Percentiles rank a stretch among this genome's conserved stretches.
phyloP scores from a whole-genome alignment of 2,329 filamentous ascomycete genomes.

The Graphiopsis chlorocephala region DNA sequence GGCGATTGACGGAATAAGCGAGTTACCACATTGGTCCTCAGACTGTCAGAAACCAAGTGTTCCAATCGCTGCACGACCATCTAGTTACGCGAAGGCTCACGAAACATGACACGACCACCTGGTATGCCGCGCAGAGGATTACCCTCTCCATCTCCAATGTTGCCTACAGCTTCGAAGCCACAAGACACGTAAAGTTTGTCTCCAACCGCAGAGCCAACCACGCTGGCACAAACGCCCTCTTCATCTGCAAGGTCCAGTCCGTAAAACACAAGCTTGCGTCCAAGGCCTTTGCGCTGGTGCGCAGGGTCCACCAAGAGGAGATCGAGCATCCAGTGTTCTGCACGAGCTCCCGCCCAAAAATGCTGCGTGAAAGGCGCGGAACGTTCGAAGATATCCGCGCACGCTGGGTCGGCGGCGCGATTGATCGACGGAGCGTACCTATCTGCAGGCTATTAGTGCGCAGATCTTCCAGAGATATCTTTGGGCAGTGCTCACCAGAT shows the following conservation, averaged over 20 bases:
- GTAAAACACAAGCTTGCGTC: constrained; percentile 27
- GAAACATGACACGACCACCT: constrained; percentile 12
- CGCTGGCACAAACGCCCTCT: constrained; percentile 53
- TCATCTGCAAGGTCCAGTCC: constrained; percentile 28
- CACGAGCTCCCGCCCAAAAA: constrained; percentile 25
- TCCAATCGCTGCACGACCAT: neutral
- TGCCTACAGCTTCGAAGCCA: constrained; percentile 6
- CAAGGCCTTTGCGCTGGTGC: constrained; percentile 25
- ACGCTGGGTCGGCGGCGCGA: constrained; percentile 24
- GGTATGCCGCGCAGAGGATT: constrained; percentile 9
- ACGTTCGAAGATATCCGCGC: constrained; percentile 18
- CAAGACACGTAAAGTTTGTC: constrained; percentile 21
- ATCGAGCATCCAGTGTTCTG: constrained; percentile 28
- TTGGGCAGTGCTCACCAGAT: neutral
- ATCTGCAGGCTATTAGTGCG: neutral
- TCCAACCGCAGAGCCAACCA: constrained; percentile 21
- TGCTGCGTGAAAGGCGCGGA: constrained; percentile 22
- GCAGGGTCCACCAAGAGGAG: constrained; percentile 26
- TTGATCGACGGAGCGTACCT: constrained; percentile 14
- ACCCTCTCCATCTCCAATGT: constrained; percentile 3
- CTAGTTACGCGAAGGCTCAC: neutral
- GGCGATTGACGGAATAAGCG: too few relatives aligned
- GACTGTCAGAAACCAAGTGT: neutral
- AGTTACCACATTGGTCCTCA: neutral
- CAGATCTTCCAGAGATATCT: neutral